Conservation (phyloP, 257 asterid species). For the Buddleja alternifolia region DNA sequence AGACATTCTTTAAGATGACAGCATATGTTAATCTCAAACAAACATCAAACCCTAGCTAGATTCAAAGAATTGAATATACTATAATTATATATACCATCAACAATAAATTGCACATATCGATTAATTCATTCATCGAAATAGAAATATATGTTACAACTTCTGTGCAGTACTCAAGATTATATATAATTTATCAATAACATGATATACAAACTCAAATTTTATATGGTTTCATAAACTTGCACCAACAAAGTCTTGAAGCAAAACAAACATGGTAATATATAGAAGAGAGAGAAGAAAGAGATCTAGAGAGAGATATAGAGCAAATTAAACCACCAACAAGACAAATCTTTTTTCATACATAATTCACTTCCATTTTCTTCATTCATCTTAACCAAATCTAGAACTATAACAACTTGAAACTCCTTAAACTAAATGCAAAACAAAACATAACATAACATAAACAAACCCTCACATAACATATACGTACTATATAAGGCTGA, state of each 20-base stretch:
- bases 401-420: background rate
- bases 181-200: constrained; percentile 5
- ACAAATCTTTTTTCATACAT: background rate
- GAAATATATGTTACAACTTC: background rate
- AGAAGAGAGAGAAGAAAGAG: constrained; percentile 9
- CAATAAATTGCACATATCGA: background rate
- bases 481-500: background rate
- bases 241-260: background rate
- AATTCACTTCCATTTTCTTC: background rate
- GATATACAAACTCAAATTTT: constrained; percentile 6
- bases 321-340: constrained; percentile 13
- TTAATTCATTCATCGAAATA: background rate
- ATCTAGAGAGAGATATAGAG: background rate
- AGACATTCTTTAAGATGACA: constrained; percentile 4
- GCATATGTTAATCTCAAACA: constrained; percentile 3
- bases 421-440: background rate
- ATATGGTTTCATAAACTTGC: constrained; percentile 10
- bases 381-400: constrained; percentile 17
- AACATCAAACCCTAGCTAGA: constrained; percentile 28
- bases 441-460: background rate
- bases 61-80: background rate
- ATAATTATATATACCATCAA: background rate
- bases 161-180: constrained; percentile 6
- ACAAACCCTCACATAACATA: constrained; percentile 2
- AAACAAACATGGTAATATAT: background rate